These are phyloP conservation scores for Skeletonema potamos DNA, from an alignment of 108 stramenopile species.

Conservation along the genomic window DNA sequence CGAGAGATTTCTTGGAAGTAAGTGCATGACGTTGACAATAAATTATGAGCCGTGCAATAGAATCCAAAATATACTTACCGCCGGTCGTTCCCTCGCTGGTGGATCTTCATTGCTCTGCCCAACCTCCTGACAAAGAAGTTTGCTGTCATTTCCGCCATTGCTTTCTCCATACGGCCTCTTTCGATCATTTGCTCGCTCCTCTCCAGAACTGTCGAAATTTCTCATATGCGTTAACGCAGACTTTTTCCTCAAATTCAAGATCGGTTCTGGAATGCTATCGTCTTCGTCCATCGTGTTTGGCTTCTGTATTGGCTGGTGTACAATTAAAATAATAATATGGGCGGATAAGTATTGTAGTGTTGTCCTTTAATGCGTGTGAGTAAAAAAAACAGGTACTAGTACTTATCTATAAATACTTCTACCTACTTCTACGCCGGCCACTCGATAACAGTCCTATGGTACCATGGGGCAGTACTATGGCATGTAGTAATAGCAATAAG, in stretches of 20 bases:
- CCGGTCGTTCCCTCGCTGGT: constrained; percentile 81
- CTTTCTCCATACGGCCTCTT: background rate
- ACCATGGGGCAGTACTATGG: no score
- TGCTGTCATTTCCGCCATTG: background rate
- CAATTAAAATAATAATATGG: no score
- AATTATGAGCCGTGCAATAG: background rate
- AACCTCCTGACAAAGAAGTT: background rate
- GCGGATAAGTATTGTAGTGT: no score
- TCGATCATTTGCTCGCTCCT: background rate
- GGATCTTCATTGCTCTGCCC: constrained; percentile 46
- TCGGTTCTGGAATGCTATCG: constrained; percentile 1
- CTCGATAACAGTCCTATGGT: no score
- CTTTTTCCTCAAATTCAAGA: constrained; percentile 10
- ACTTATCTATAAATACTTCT: no score
- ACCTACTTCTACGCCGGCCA: no score
- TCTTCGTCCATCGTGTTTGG: background rate
- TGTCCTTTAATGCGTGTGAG: no score
- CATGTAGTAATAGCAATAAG: no score
- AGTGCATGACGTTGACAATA: background rate
- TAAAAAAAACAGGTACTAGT: no score
- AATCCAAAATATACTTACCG: constrained; percentile 25
- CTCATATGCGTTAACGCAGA: background rate
- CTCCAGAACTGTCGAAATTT: constrained; percentile 5
- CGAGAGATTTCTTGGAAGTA: background rate
- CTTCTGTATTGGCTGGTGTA: background rate